phyloP scores from a whole-genome alignment of 2,329 filamentous ascomycete species.

The Beauveria brongniartii region DNA sequence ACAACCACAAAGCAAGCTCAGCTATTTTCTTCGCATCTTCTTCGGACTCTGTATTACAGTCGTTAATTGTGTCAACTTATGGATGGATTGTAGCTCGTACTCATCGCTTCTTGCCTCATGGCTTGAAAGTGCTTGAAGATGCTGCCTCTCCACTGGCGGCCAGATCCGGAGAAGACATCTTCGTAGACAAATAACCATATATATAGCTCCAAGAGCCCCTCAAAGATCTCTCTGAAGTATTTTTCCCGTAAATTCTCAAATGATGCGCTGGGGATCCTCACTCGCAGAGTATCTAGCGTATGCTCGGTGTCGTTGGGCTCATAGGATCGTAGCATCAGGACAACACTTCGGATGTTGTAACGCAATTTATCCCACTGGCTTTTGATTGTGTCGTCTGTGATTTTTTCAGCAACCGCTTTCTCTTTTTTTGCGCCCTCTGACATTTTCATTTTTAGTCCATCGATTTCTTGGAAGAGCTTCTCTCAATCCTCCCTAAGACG shows the following conservation, averaged over 20 bases:
- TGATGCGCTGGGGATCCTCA: accelerated
- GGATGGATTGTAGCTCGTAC: neutral
- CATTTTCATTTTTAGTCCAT: accelerated
- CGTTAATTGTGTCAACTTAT: neutral
- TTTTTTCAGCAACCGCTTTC: neutral
- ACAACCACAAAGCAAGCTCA: neutral
- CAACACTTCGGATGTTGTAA: neutral
- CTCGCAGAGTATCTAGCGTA: neutral
- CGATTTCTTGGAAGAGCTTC: neutral
- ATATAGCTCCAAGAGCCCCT: neutral
- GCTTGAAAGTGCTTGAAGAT: neutral
- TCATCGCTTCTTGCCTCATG: neutral
- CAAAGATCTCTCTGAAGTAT: accelerated
- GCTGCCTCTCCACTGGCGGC: neutral
- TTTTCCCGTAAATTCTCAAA: accelerated
- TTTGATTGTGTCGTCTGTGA: neutral
- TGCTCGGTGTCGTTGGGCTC: neutral
- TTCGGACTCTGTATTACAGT: neutral
- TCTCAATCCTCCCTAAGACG: neutral
- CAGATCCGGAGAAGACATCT: neutral
- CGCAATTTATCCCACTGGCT: neutral
- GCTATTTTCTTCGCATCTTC: neutral
- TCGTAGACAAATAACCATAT: neutral
- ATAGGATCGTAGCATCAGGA: neutral
- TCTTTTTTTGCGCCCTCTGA: neutral